Base-by-base conservation (phyloP, 371 early-diverging fungal genomes). In the Syncephalastrum racemosum region DNA sequence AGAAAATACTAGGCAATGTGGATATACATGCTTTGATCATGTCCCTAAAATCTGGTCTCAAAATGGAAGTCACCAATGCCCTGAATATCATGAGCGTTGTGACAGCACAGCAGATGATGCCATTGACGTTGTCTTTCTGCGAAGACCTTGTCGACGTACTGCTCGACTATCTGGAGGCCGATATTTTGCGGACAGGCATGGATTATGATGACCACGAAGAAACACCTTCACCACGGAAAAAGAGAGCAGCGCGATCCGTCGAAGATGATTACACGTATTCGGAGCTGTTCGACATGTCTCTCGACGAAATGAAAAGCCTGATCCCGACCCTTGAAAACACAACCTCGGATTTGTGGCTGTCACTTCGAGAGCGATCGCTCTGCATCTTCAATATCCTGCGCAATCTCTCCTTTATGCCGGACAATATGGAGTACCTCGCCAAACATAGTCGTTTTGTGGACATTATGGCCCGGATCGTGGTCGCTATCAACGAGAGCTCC, bases 21-120 rank as follows among this genome's bases (percentile, higher is more conserved):
- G 90, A 91, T 59, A 80, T 91, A 10, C 89, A 86, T 48, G 89
- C 91, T 3, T 55, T 90, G 46, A 85, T 82, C 23, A 82, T 91
- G 82, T 87, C 90, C 5, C 66, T 91, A 3, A 88, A 90, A 56
- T 89, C 88, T 5, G 88, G 88, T 3, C 75, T 90, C 70, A 80
- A 80, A 50, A 70, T 89, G 66, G 91, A 91, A 59, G 72, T 87
- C 2, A 81, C 88, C 3, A 84, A 84, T 39, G 90, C 91, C 2
- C 71, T 91, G 24, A 90, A 90, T 56, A 80, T 84, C 3, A 58
- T 90, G 58, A 84, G 88, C 0, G 75, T 86, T 13, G 56, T 85
- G n/a, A 82, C 84, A 6, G 54, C 62, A 2, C 70, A 71, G 16
- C 56, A 66, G 6, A 44, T 25, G 40, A 51, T 50, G n/a, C 39